A percentile compares a stretch with the other conserved stretches of the same genome.
Evolutionary conservation across 768 basidiomycete genomes (phyloP).

Genomic region (Lanmaoa pseudosensibilis): DNA sequence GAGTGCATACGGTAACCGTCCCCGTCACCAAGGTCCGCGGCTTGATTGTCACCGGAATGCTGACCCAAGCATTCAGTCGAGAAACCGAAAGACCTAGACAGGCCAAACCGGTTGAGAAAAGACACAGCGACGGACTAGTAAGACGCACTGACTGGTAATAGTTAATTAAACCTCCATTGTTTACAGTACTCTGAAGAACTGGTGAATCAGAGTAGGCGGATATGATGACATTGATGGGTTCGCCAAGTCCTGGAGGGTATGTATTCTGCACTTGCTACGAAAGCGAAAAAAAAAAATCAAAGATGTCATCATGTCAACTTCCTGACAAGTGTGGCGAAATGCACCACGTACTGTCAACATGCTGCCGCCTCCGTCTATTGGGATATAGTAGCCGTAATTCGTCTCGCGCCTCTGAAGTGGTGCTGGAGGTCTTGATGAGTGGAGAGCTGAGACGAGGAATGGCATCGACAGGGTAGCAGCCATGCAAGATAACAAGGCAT

Average conservation of each 20-base stretch:
- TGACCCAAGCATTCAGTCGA: conserved; percentile 84
- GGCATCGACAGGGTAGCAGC: conserved; percentile 8
- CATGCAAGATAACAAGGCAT: conserved; percentile 6
- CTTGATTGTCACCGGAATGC: conserved; percentile 65
- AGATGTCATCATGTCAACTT: not conserved
- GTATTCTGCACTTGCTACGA: conserved; percentile 54
- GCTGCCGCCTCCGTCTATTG: conserved; percentile 55
- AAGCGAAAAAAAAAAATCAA: not conserved
- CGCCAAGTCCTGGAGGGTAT: conserved; percentile 72
- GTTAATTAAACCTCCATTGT: conserved; percentile 75
- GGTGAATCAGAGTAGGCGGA: conserved; percentile 69
- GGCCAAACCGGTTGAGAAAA: not conserved
- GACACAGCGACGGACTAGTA: not conserved
- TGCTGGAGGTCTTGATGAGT: not conserved
- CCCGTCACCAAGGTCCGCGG: conserved; percentile 82
- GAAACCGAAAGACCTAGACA: conserved; percentile 62
- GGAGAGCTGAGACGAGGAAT: conserved; percentile 11
- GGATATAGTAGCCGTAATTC: conserved; percentile 57
- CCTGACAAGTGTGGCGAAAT: not conserved
- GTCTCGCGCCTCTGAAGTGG: conserved; percentile 24
- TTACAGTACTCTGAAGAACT: conserved; percentile 60
- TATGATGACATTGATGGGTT: conserved; percentile 84
- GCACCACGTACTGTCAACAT: conserved; percentile 63
- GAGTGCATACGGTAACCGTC: conserved; percentile 58
- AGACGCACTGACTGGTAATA: conserved; percentile 66